Conservation (phyloP, 2,329 filamentous ascomycete genomes). For the Alternaria metachromatica region DNA sequence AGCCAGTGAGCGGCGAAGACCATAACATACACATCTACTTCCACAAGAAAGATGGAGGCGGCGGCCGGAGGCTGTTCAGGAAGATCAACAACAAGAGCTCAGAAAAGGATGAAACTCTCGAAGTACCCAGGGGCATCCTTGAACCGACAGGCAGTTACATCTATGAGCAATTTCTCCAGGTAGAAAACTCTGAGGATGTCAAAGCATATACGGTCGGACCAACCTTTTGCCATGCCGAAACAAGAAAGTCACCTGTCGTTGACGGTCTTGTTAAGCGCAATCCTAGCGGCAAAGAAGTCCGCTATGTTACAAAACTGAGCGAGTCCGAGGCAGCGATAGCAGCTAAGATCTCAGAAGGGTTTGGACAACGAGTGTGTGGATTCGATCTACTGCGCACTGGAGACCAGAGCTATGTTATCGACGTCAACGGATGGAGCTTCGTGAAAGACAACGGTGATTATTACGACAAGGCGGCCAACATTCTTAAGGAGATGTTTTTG, state of each 20-base stretch:
- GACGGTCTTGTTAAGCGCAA: conserved; percentile 95
- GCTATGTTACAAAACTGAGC: conserved; percentile 87
- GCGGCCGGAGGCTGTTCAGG: conserved; percentile 88
- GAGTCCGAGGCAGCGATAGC: conserved; percentile 85
- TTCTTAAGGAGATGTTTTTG: conserved; percentile 87
- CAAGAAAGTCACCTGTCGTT: conserved; percentile 94
- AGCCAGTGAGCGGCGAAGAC: conserved; percentile 96
- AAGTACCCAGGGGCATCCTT: conserved; percentile 78
- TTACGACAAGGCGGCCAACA: conserved; percentile 87
- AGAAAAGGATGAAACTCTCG: conserved; percentile 82
- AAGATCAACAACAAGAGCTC: conserved; percentile 99
- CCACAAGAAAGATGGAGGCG: conserved; percentile 82
- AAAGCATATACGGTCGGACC: conserved; percentile 98
- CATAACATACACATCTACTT: conserved; percentile 99
- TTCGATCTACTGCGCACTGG: conserved; percentile 90
- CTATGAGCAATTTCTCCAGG: conserved; percentile 95
- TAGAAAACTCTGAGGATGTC: conserved; percentile 97
- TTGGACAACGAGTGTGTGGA: conserved; percentile 93
- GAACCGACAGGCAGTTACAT: conserved; percentile 86
- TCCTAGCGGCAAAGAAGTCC: conserved; percentile 94
- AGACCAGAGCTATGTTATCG: conserved; percentile 94
- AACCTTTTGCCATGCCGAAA: conserved; percentile 94
- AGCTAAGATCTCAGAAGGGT: conserved; percentile 85
- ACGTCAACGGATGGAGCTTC: conserved; percentile 99
- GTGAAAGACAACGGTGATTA: conserved; percentile 99